Conservation (phyloP, 306 rosid species). For the Aeschynomene evenia region DNA sequence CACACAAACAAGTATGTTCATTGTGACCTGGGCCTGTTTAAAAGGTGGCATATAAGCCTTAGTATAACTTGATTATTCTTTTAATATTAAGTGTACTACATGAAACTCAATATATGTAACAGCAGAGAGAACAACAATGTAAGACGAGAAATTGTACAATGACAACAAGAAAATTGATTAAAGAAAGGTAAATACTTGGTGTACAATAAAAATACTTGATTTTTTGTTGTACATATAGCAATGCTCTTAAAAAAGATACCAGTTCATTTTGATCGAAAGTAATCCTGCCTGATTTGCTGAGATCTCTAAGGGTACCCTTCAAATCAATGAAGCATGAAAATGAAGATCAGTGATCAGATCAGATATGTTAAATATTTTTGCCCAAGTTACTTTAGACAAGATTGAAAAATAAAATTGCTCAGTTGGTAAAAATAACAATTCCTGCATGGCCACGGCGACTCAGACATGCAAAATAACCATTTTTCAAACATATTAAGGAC, state of each 20-base stretch:
- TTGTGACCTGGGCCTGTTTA: neutral
- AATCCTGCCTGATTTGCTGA: conserved; percentile 57
- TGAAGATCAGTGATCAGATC: conserved; percentile 19
- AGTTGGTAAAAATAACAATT: conserved; percentile 7
- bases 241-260: conserved; percentile 32
- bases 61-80: too few relatives aligned
- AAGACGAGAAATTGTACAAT: neutral
- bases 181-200: too few relatives aligned
- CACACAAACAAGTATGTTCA: neutral
- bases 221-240: too few relatives aligned
- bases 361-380: neutral
- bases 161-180: neutral
- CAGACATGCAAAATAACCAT: conserved; percentile 18
- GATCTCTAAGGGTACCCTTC: conserved; percentile 84
- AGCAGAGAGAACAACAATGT: neutral
- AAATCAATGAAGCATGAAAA: conserved; percentile 25
- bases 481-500: neutral
- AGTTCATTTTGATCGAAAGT: conserved; percentile 55
- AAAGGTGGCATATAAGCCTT: neutral
- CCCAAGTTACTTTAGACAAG: neutral
- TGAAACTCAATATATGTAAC: neutral
- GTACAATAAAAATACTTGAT: too few relatives aligned
- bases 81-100: neutral
- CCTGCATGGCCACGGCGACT: neutral
- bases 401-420: conserved; percentile 13